These are phyloP conservation scores for Cucurbita maxima DNA, from an alignment of 306 rosid species.

Conservation along the genomic window DNA sequence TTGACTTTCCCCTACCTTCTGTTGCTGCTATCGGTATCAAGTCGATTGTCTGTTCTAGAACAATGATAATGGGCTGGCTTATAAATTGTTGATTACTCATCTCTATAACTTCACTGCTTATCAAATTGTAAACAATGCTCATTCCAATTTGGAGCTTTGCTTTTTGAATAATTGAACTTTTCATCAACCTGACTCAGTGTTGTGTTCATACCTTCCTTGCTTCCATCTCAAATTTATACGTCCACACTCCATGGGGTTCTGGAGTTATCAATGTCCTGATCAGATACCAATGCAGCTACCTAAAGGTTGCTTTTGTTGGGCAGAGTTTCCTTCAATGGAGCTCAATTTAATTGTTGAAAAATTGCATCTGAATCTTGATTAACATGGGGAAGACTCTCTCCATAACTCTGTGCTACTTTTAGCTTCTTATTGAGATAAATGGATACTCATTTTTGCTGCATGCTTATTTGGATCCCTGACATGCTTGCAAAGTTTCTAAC, in stretches of 20 bases:
- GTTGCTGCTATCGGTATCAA: background rate
- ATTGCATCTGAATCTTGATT: too few species aligned
- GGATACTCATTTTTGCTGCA: too few species aligned
- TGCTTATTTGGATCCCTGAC: too few species aligned
- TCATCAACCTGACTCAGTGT: background rate
- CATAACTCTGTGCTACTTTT: too few species aligned
- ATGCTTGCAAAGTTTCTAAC: too few species aligned
- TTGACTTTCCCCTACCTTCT: slow-evolving; percentile 11
- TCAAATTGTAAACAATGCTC: background rate
- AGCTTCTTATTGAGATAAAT: too few species aligned
- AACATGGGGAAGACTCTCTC: too few species aligned
- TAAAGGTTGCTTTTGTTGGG: too few species aligned
- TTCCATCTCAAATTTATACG: background rate
- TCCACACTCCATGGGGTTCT: background rate
- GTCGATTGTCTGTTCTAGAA: background rate
- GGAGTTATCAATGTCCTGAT: too few species aligned
- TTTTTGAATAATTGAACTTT: background rate
- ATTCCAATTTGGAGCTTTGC: background rate
- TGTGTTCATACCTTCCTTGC: background rate
- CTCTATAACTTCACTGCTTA: background rate
- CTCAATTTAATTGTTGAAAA: too few species aligned
- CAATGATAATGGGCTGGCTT: background rate
- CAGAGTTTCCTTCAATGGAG: too few species aligned
- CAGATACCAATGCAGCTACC: too few species aligned
- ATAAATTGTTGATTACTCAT: background rate